These are phyloP conservation scores for Candida coleopterorum DNA, from an alignment of 805 yeast genomes.

Conservation along the genomic window DNA sequence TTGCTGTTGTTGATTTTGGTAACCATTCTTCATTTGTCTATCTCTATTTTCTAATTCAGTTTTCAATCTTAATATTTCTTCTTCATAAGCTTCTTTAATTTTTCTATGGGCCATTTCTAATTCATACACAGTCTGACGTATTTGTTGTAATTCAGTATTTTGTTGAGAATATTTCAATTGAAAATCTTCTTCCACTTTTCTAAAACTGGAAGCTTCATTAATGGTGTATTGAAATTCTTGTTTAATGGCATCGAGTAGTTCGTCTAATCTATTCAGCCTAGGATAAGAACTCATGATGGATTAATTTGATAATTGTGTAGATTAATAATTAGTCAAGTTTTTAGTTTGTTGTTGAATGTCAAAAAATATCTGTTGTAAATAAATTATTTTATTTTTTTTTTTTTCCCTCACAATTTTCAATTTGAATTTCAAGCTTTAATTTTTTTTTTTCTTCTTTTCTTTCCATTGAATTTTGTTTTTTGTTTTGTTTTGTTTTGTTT, in stretches of 20 bases:
- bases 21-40: constrained; percentile 42
- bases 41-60: constrained; percentile 81
- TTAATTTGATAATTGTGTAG: no score
- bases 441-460: constrained; percentile 1
- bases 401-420: no score
- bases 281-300: constrained; percentile 5
- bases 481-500: neutral
- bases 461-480: neutral
- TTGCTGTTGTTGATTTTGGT: constrained; percentile 26
- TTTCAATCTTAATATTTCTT: constrained; percentile 81
- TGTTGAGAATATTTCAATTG: constrained; percentile 89
- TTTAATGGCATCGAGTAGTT: constrained; percentile 85
- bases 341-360: no score
- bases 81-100: constrained; percentile 94
- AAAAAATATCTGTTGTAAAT: no score
- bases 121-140: constrained; percentile 90
- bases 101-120: constrained; percentile 91
- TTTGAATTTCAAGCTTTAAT: constrained; percentile 1
- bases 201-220: constrained; percentile 78
- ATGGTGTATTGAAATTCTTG: constrained; percentile 84
- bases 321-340: no score
- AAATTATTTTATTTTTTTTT: neutral
- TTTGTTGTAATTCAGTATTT: constrained; percentile 87
- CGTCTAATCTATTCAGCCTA: constrained; percentile 44
- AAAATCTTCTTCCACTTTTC: constrained; percentile 88